These are phyloP conservation scores for Trametes meyenii DNA, from an alignment of 768 basidiomycete species.

Conservation along the genomic window DNA sequence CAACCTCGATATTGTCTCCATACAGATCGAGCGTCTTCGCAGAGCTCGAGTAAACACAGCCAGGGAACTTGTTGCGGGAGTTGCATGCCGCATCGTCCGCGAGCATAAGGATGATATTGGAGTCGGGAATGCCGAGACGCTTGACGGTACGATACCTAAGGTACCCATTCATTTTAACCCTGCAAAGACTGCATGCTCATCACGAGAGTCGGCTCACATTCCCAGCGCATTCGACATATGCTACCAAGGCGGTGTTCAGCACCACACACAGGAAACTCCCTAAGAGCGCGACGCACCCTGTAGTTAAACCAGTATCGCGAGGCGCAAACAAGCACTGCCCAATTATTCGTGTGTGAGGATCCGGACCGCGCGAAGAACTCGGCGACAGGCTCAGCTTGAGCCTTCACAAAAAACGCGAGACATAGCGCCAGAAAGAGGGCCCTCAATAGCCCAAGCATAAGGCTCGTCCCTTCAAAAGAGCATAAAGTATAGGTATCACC, in stretches of 20 bases:
- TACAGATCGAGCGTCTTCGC: constrained; percentile 86
- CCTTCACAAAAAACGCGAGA: neutral
- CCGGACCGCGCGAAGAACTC: constrained; percentile 17
- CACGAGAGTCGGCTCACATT: constrained; percentile 60
- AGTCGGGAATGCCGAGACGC: constrained; percentile 96
- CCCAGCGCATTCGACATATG: constrained; percentile 99
- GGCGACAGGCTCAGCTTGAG: constrained; percentile 9
- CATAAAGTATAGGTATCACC: neutral
- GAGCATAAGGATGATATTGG: constrained; percentile 98
- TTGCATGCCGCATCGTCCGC: constrained; percentile 97
- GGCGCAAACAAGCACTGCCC: constrained; percentile 95
- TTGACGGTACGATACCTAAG: constrained; percentile 96
- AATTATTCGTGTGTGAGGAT: constrained; percentile 87
- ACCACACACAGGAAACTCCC: neutral
- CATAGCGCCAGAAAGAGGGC: constrained; percentile 3
- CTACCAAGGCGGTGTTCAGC: constrained; percentile 41
- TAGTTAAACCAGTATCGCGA: constrained; percentile 99
- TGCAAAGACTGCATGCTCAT: neutral
- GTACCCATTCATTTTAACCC: neutral
- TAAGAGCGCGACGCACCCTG: constrained; percentile 56
- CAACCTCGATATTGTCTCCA: constrained; percentile 96
- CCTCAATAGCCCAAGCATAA: neutral
- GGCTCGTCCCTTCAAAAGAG: neutral
- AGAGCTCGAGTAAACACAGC: constrained; percentile 88
- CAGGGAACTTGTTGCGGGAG: constrained; percentile 87